Percentiles rank a stretch among this genome's conserved stretches.
Conservation (phyloP, 2,329 filamentous ascomycete genomes). For the Aspergillus versicolor region DNA sequence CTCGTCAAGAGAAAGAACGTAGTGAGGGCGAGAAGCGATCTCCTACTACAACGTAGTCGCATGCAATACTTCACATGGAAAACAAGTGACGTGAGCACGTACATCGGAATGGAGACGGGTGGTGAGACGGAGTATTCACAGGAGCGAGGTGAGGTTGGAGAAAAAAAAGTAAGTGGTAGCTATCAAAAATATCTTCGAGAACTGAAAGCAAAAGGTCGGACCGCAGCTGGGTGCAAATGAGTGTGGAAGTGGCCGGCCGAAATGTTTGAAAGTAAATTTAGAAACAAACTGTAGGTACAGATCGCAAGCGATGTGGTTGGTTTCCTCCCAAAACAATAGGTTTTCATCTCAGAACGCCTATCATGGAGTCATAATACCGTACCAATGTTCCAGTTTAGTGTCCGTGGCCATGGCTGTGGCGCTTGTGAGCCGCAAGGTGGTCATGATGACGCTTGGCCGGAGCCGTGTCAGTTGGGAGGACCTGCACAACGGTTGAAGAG, state of each 20-base stretch:
- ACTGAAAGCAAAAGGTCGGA: slow-evolving; percentile 7
- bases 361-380: slow-evolving; percentile 4
- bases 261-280: not conserved
- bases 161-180: slow-evolving; percentile 5
- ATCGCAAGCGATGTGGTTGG: not conserved
- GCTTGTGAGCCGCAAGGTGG: slow-evolving; percentile 23
- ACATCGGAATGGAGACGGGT: slow-evolving; percentile 1
- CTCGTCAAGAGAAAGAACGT: not conserved
- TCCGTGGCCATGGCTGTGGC: slow-evolving; percentile 24
- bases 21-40: not conserved
- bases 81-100: not conserved
- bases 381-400: slow-evolving; percentile 13
- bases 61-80: not conserved
- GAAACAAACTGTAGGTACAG: not conserved
- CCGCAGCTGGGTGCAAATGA: slow-evolving; percentile 2
- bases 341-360: slow-evolving; percentile 5
- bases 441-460: slow-evolving; percentile 19
- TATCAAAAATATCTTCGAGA: slow-evolving; percentile 11
- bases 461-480: slow-evolving; percentile 15
- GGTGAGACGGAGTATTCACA: slow-evolving; percentile 1
- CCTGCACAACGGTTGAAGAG: slow-evolving; percentile 24
- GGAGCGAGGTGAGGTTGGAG: not conserved
- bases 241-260: not conserved
- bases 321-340: not conserved
- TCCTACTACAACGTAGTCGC: not conserved